Base-by-base conservation (phyloP, 2,329 filamentous ascomycete genomes). In the Madurella mycetomatis region DNA sequence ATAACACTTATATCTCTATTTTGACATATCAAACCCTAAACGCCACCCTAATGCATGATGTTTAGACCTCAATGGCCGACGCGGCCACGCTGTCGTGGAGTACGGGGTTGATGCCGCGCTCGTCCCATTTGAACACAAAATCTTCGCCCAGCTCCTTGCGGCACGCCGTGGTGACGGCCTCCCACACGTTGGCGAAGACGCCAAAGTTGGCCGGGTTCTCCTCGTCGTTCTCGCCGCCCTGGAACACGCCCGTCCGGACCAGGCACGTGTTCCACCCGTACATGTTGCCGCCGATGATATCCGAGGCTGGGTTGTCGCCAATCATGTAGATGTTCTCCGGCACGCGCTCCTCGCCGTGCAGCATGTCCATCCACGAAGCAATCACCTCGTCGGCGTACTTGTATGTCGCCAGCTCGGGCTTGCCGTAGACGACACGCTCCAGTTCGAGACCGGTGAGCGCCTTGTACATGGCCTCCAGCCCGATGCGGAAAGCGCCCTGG, bases 221-320 rank as follows among this genome's bases (percentile, higher is more conserved):
- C 69, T 85, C 79, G 66, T 90, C 87, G 67, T 90, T 90, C 55
- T 83, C 85, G 16, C 82, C 85, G 58, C 87, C 87, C 73, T 88
- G 85, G 80, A 87, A 90, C 46, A 90, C 86, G 72, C 87, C 87
- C 0, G 87, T 90, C 66, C 86, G 82, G 53, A 90, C 87, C 51
- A 90, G 73, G 66, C 87, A 90, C 2, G 87, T 90, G 73, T 90
- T 90, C 87, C 87, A 90, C 56, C 85, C 85, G 70, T 90, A 89
- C 80, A 85, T 87, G 78, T 90, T 90, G 58, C 86, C 87, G 58
- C 87, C 87, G 60, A 87, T 78, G 65, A 89, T 88, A 67, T 89
- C 86, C 25, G 83, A 87, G 25, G 83, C 83, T 7, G 85, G 86
- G 74, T 88, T 89, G 71, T 89, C 86, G 60, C 86, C 86, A 52